These are phyloP conservation scores for Fusarium piperis DNA, from an alignment of 2,329 filamentous ascomycete species.

Conservation along the genomic window DNA sequence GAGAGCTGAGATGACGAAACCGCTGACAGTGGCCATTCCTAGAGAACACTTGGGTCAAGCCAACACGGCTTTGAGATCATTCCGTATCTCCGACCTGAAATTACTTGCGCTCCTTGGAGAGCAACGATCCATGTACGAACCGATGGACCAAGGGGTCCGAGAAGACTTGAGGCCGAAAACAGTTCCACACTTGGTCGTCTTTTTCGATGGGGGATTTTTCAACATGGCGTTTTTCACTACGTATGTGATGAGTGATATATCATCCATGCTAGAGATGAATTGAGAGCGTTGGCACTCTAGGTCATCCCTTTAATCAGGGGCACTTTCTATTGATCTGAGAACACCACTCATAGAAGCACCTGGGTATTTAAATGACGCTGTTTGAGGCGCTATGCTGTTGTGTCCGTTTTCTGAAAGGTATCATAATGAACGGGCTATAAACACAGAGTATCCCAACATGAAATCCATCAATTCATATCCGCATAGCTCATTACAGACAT, in stretches of 20 bases:
- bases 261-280: background rate
- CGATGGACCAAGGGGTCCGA: background rate
- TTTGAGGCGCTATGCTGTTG: too few relatives aligned
- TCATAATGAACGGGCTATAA: background rate
- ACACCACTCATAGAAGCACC: too few relatives aligned
- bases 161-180: background rate
- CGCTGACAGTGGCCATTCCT: background rate
- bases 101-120: too few relatives aligned
- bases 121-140: background rate
- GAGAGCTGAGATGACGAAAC: background rate
- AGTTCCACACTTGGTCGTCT: background rate
- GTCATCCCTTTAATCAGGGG: too few relatives aligned
- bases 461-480: background rate
- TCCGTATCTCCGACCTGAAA: rapidly evolving
- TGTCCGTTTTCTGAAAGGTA: background rate
- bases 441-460: background rate
- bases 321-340: too few relatives aligned
- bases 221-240: background rate
- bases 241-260: rapidly evolving
- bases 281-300: too few relatives aligned
- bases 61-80: too few relatives aligned
- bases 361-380: too few relatives aligned
- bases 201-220: background rate
- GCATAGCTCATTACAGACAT: background rate
- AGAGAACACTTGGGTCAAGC: background rate